Conservation (phyloP, 2,329 filamentous ascomycete species). For the Colletotrichum cordylinicola region DNA sequence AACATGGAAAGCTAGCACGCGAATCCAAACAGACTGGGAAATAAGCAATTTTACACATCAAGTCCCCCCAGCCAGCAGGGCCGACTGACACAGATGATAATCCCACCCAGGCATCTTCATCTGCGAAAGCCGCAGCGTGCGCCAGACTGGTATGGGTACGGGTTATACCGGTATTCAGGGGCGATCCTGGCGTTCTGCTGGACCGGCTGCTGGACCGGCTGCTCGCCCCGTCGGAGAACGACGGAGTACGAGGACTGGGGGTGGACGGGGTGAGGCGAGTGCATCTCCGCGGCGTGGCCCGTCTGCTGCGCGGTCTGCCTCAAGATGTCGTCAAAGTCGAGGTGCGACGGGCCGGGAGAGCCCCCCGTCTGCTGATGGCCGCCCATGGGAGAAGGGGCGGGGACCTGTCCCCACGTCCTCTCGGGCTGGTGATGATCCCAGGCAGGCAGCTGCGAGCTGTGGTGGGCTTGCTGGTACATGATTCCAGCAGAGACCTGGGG, state of each 20-base stretch:
- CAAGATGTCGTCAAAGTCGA: not conserved
- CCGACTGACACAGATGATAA: not conserved
- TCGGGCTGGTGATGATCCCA: not conserved
- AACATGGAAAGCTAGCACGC: not conserved
- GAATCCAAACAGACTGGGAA: not conserved
- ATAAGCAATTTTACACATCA: not conserved
- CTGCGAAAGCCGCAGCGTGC: not conserved
- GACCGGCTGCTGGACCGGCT: not conserved
- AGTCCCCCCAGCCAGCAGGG: not conserved
- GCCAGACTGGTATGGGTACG: not conserved
- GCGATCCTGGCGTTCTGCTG: not conserved
- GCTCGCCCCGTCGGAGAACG: not conserved
- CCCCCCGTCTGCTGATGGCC: not conserved
- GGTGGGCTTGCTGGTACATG: not conserved
- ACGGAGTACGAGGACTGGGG: not conserved
- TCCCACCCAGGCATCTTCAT: not conserved
- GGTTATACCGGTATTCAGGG: not conserved
- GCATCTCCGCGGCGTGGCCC: not conserved
- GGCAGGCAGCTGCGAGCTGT: not conserved
- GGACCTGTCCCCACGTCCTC: not conserved
- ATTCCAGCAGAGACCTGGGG: not conserved
- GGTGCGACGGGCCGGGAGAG: not conserved
- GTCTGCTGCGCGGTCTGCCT: not conserved
- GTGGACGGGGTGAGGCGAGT: not conserved
- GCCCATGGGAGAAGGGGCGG: not conserved